Base-by-base conservation (phyloP, 2,329 filamentous ascomycete genomes). In the Curvularia lunata region DNA sequence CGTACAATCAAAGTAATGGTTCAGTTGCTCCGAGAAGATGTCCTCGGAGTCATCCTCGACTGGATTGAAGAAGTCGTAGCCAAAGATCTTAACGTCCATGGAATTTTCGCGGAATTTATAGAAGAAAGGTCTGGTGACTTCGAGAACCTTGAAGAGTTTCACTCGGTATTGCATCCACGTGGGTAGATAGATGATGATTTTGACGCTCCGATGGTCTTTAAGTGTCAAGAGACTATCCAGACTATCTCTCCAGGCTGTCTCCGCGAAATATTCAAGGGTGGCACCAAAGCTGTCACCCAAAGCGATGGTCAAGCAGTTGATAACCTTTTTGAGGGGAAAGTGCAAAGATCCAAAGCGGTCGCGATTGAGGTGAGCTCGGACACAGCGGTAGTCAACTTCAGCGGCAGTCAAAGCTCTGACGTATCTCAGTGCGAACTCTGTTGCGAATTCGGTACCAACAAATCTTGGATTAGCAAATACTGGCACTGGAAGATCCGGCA, bases 61-160 rank as follows among this genome's bases (percentile, higher is more conserved):
- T 27, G 50, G 43, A 21, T 50, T 54, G 41, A 62, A 62, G 41
- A 59, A 59, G 19, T 53, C 48, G 28, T 56, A 53, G 42, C 59
- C 59, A 10, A 62, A 19, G 3, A 56, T 37, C 4, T 49, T 59
- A 19, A 56, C 47, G 5, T 48, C 28, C 23, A 55, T 37, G 9
- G 54, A 46, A n/a, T 48, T 45, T 5, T 43, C 37, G 13, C 52
- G 41, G 21, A 62, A 18, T 4, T 3, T 42, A 8, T 21, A 16
- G 19, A 41, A 59, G 4, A 54, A 18, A 0, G 59, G 56, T 41
- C 32, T 53, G 46, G 59, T 56, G 13, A 30, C 12, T 23, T 56
- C 56, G 41, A 62, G 49, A 19, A 51, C 37, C 16, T 56, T 37
- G 18, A 54, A 62, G 1, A 62, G 16, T 3, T n/a, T 34, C 4